Percentiles rank a stretch among this genome's conserved stretches.
Conservation (phyloP, 2,329 filamentous ascomycete species). For the Fusarium pseudoanthophilum region DNA sequence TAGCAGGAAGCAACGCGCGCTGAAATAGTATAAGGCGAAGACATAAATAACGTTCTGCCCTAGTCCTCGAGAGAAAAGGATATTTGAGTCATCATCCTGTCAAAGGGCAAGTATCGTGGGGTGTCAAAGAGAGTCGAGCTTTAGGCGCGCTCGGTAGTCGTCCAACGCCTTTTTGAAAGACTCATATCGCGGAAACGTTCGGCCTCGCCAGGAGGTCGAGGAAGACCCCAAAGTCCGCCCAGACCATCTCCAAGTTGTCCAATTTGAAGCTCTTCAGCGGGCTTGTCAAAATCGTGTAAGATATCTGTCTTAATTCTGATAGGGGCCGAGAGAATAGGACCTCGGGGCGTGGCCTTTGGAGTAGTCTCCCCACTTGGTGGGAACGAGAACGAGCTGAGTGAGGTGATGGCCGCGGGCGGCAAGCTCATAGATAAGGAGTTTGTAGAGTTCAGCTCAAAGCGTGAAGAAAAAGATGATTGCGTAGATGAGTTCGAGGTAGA, state of each 20-base stretch:
- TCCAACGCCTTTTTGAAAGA: constrained; percentile 65
- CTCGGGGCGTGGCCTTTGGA: constrained; percentile 38
- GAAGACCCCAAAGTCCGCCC: constrained; percentile 59
- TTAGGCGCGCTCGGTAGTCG: constrained; percentile 59
- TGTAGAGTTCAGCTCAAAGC: constrained; percentile 36
- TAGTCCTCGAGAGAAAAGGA: constrained; percentile 4
- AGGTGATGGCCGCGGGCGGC: constrained; percentile 37
- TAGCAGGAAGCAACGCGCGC: constrained; percentile 40
- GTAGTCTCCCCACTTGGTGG: constrained; percentile 29
- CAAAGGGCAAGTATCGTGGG: constrained; percentile 9
- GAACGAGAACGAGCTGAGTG: constrained; percentile 36
- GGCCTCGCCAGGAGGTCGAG: constrained; percentile 56
- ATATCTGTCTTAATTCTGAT: constrained; percentile 51
- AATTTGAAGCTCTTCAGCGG: constrained; percentile 47
- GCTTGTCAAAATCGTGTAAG: constrained; percentile 43
- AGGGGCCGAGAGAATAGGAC: constrained; percentile 49
- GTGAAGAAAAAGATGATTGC: constrained; percentile 12
- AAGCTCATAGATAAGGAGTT: constrained; percentile 31
- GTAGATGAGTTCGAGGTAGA: constrained; percentile 24
- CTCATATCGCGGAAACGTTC: constrained; percentile 59
- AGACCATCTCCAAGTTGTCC: constrained; percentile 52
- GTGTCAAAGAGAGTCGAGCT: constrained; percentile 5
- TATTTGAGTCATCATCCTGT: constrained; percentile 23
- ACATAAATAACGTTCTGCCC: constrained; percentile 15
- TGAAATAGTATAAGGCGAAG: constrained; percentile 31